Conservation (phyloP, 805 yeast genomes). For the Starmerella bombi region DNA sequence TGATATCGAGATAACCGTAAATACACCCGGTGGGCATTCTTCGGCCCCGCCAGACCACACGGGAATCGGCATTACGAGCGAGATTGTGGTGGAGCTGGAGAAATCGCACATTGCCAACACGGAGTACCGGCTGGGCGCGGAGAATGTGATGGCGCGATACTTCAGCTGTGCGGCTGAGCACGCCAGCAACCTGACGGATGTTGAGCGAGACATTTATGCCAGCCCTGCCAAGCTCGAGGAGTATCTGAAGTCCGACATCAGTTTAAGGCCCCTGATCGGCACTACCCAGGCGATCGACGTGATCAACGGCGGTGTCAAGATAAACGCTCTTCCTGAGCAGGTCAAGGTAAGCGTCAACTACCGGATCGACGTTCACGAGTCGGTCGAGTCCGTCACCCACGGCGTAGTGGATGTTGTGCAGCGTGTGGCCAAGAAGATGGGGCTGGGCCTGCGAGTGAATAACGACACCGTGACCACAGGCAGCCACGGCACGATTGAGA, state of each 20-base stretch:
- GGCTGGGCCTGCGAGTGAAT: constrained; percentile 32
- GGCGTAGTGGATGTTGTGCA: constrained; percentile 28
- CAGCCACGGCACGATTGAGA: constrained; percentile 32
- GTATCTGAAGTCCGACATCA: background rate
- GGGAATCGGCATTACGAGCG: constrained; percentile 58
- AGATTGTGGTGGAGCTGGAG: constrained; percentile 46
- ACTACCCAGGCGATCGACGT: constrained; percentile 61
- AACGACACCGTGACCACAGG: constrained; percentile 21
- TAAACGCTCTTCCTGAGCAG: constrained; percentile 62
- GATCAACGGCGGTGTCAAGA: constrained; percentile 57
- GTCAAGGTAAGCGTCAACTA: constrained; percentile 45
- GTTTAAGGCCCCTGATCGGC: constrained; percentile 3
- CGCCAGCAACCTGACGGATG: constrained; percentile 25
- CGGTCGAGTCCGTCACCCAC: constrained; percentile 32
- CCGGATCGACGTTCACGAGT: constrained; percentile 48
- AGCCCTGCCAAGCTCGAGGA: background rate
- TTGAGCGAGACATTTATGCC: constrained; percentile 9
- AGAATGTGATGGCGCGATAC: constrained; percentile 28
- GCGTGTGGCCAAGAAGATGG: constrained; percentile 33
- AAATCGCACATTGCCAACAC: constrained; percentile 33
- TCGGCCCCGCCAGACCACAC: constrained; percentile 75
- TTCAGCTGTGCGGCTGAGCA: constrained; percentile 55
- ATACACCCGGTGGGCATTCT: constrained; percentile 67
- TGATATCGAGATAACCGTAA: constrained; percentile 37
- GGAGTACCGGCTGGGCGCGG: constrained; percentile 33